phyloP scores from a whole-genome alignment of 2,329 filamentous ascomycete species.

The Sporothrix pseudoabietina region DNA sequence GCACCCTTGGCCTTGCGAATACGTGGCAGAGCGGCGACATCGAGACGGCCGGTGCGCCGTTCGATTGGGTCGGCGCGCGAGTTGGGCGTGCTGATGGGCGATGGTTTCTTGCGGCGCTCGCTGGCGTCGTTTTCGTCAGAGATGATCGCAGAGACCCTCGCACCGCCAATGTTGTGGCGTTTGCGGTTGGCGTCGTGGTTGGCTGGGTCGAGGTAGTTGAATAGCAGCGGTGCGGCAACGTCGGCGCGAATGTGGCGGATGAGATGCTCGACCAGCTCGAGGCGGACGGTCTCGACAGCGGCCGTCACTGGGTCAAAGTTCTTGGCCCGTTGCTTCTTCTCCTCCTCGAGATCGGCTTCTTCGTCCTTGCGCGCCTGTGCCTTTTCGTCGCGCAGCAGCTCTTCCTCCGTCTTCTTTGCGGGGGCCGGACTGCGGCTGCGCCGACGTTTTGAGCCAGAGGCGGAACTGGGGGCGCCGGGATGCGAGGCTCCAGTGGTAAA shows the following conservation, averaged over 20 bases:
- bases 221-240: constrained; percentile 78
- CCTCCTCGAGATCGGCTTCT: constrained; percentile 81
- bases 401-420: constrained; percentile 47
- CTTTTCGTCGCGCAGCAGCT: constrained; percentile 59
- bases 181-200: constrained; percentile 79
- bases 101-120: constrained; percentile 50
- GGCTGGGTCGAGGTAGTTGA: constrained; percentile 78
- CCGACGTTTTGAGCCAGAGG: constrained; percentile 29
- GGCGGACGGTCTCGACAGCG: constrained; percentile 74
- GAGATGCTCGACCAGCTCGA: constrained; percentile 82
- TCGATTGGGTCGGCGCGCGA: constrained; percentile 64
- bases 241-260: constrained; percentile 86
- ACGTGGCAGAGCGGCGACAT: constrained; percentile 68
- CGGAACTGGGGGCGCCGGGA: constrained; percentile 23
- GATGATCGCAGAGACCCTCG: constrained; percentile 52
- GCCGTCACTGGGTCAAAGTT: constrained; percentile 89
- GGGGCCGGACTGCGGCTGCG: constrained; percentile 39
- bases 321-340: constrained; percentile 83
- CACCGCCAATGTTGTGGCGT: constrained; percentile 74
- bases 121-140: constrained; percentile 60
- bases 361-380: constrained; percentile 70
- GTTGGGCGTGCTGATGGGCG: constrained; percentile 66
- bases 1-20: constrained; percentile 70
- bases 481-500: background rate
- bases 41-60: constrained; percentile 58